Evolutionary conservation across 805 yeast species (phyloP).

Genomic region (Hyphopichia homilentoma): DNA sequence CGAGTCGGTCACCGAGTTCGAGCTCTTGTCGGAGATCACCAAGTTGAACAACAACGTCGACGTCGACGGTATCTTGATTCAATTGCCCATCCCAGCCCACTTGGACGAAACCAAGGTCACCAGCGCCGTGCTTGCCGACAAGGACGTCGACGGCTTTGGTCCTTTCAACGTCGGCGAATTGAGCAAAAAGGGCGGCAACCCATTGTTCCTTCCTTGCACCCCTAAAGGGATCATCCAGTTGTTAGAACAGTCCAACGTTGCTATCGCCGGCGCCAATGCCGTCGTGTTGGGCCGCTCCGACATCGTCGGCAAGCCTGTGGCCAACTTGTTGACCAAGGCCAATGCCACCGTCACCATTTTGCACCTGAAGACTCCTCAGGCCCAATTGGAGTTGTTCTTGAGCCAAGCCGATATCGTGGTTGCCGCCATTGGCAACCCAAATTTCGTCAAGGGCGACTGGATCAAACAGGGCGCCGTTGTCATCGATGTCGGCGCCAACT

Average conservation of each 20-base stretch:
- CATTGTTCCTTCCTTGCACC: slow-evolving; percentile 75
- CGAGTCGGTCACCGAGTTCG: slow-evolving; percentile 52
- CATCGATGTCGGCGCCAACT: slow-evolving; percentile 83
- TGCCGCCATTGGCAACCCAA: slow-evolving; percentile 72
- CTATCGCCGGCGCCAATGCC: slow-evolving; percentile 64
- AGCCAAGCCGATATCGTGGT: slow-evolving; percentile 70
- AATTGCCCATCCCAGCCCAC: slow-evolving; percentile 72
- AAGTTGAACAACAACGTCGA: slow-evolving; percentile 53
- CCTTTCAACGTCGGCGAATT: slow-evolving; percentile 75
- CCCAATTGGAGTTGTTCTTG: slow-evolving; percentile 45
- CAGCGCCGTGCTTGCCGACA: slow-evolving; percentile 57
- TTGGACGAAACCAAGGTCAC: slow-evolving; percentile 66
- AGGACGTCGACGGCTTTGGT: slow-evolving; percentile 85
- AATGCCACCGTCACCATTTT: slow-evolving; percentile 76
- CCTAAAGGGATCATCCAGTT: slow-evolving; percentile 76
- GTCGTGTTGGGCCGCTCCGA: slow-evolving; percentile 84
- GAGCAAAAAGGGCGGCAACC: slow-evolving; percentile 68
- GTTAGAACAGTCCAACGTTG: slow-evolving; percentile 53
- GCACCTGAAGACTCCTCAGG: slow-evolving; percentile 61
- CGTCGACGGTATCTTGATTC: slow-evolving; percentile 73
- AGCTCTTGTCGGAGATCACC: slow-evolving; percentile 50
- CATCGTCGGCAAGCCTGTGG: slow-evolving; percentile 80
- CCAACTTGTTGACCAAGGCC: slow-evolving; percentile 63
- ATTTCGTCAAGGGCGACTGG: slow-evolving; percentile 73
- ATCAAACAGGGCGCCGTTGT: slow-evolving; percentile 64